These are phyloP conservation scores for Salix viminalis DNA, from an alignment of 345 rosid genomes.

Conservation along the genomic window DNA sequence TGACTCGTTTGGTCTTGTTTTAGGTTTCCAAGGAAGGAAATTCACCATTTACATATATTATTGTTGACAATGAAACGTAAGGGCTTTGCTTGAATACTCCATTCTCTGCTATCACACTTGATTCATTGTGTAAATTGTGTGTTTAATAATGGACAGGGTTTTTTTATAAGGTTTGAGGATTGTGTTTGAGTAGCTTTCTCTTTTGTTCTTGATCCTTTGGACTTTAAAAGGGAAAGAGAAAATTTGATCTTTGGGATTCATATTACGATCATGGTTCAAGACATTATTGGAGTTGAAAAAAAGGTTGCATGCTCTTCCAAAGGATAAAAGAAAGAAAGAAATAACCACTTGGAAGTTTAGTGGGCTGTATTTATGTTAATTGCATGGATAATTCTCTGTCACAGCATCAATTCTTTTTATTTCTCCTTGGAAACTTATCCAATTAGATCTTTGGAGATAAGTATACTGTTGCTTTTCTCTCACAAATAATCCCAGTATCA, in stretches of 20 bases:
- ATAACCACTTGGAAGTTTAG: too few species aligned
- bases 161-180: neutral
- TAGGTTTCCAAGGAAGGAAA: slow-evolving; percentile 78
- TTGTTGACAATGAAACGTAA: slow-evolving; percentile 78
- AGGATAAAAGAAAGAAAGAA: too few species aligned
- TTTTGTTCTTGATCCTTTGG: neutral
- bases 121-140: neutral
- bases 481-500: neutral
- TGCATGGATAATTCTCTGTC: neutral
- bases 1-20: neutral
- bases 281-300: neutral
- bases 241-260: neutral
- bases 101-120: neutral
- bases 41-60: slow-evolving; percentile 78
- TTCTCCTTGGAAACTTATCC: neutral
- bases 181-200: neutral
- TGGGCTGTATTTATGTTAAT: too few species aligned
- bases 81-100: slow-evolving; percentile 18
- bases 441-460: slow-evolving; percentile 1
- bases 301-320: too few species aligned
- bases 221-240: neutral
- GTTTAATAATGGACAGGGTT: neutral
- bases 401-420: neutral
- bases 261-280: neutral
- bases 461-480: neutral